Evolutionary conservation across 192 early-diverging fungal species (phyloP).

Genomic region (Coemansia sp.): DNA sequence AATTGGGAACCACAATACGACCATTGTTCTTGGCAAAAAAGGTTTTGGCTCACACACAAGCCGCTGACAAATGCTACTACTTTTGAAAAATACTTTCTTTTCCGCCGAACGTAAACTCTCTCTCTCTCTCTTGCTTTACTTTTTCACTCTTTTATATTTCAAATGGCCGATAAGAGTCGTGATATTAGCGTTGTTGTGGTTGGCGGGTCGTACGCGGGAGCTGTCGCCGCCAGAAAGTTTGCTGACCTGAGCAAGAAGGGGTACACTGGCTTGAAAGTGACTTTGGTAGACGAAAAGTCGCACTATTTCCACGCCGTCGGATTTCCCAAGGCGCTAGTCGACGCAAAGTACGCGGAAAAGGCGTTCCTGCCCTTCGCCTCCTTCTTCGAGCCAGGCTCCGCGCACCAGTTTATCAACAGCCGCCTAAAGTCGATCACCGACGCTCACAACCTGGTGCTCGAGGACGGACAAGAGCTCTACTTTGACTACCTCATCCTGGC

Average conservation of each 20-base stretch:
- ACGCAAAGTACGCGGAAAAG: constrained; percentile 50
- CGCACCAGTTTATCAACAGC: constrained; percentile 53
- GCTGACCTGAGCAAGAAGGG: constrained; percentile 31
- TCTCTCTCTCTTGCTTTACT: not conserved
- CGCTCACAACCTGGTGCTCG: constrained; percentile 42
- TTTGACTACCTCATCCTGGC: constrained; percentile 60
- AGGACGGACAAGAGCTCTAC: constrained; percentile 32
- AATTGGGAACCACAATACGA: not conserved
- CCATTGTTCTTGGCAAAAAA: not conserved
- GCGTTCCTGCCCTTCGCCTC: constrained; percentile 55
- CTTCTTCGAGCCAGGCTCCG: constrained; percentile 37
- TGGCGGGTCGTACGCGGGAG: constrained; percentile 59
- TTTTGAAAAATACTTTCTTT: not conserved
- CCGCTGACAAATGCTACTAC: too few relatives aligned
- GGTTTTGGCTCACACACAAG: not conserved
- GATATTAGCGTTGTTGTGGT: constrained; percentile 52
- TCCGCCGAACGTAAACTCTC: not conserved
- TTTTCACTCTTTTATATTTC: not conserved
- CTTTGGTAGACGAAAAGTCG: constrained; percentile 56
- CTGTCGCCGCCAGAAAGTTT: constrained; percentile 41
- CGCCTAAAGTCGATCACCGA: constrained; percentile 18
- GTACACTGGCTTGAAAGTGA: constrained; percentile 47
- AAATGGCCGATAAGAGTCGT: constrained; percentile 30
- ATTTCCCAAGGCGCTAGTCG: constrained; percentile 51
- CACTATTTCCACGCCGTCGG: constrained; percentile 61